Base-by-base conservation (phyloP, 2,329 filamentous ascomycete species). In the Alternaria sp. region DNA sequence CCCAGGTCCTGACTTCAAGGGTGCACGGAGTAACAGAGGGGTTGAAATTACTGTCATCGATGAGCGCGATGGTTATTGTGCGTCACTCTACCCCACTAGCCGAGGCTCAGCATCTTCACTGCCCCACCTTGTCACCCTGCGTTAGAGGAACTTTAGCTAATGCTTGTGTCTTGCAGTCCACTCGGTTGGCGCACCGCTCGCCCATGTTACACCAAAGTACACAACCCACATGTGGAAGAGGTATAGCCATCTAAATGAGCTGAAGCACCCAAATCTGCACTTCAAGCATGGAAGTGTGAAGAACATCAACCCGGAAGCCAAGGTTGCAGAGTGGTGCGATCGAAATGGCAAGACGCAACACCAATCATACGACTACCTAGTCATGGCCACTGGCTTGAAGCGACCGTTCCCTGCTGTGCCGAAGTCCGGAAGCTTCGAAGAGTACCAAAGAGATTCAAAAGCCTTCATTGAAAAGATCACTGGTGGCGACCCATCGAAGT, bases 51-150 rank as follows among this genome's bases (percentile, higher is more conserved):
- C 90, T 21, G 85, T 94, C 21, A 88, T 92, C 23, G 91, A 94
- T 71, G 90, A 93, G 78, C 84, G 90, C n/a, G 91, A 94, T 82
- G 92, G 92, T n/a, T 93, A 89, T 77, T 93, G 91, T 93, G 83
- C 71, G 89, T 68, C 46, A 64, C 57, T 23, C 65, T 47, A 54
- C 66, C 59, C 63, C 59, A 63, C 61, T 70, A 69, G 54, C 67
- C 67, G 69, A 74, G 68, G 63, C 59, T 28, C 21, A 23, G 28
- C 44, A 54, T 58, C n/a, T 46, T 62, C 15, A 45, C n/a, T 40
- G 13, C 58, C 49, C 56, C 60, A 56, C 49, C 56, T 68, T 52
- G 54, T 55, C 60, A 59, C 51, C n/a, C 25, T 49, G 61, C 58
- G 66, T 43, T 21, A 44, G 59, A 54, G 46, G 57, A 26, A 56